A percentile compares a stretch with the other conserved stretches of the same genome.
These are phyloP conservation scores for Candida morakotiae DNA, from an alignment of 805 yeast species.

Conservation along the genomic window DNA sequence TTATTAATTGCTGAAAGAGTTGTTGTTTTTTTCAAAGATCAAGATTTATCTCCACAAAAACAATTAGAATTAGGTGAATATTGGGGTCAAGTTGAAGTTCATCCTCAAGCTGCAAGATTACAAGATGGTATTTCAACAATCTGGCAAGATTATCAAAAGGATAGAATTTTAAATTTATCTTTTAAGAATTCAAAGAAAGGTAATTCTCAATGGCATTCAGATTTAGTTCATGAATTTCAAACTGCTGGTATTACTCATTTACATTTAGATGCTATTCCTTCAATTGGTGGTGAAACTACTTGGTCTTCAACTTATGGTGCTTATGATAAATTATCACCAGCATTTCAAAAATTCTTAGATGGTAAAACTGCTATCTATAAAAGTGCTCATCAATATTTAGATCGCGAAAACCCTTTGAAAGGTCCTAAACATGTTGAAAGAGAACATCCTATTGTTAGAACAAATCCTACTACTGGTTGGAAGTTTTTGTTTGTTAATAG, in stretches of 20 bases:
- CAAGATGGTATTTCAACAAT: constrained; percentile 34
- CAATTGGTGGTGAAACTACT: constrained; percentile 53
- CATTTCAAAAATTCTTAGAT: constrained; percentile 47
- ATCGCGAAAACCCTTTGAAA: constrained; percentile 42
- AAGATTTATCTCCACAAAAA: constrained; percentile 28
- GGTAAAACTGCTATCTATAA: constrained; percentile 44
- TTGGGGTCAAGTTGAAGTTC: constrained; percentile 27
- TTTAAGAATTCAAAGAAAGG: constrained; percentile 24
- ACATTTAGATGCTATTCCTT: constrained; percentile 38
- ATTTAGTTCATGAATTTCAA: constrained; percentile 32
- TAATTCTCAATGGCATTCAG: constrained; percentile 33
- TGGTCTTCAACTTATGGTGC: constrained; percentile 59
- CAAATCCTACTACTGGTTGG: constrained; percentile 65
- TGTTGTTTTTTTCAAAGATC: constrained; percentile 28
- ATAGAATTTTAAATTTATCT: constrained; percentile 23
- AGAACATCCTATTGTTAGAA: constrained; percentile 58
- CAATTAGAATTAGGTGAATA: constrained; percentile 25
- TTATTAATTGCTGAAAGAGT: constrained; percentile 25
- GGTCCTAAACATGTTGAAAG: constrained; percentile 49
- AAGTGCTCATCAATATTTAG: constrained; percentile 40
- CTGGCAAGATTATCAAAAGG: constrained; percentile 32
- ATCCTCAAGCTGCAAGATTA: constrained; percentile 24
- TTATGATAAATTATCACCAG: constrained; percentile 52
- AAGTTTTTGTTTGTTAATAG: constrained; percentile 55
- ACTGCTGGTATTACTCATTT: constrained; percentile 38